Conservation (phyloP, 768 basidiomycete genomes). For the Gymnopilus junonius region DNA sequence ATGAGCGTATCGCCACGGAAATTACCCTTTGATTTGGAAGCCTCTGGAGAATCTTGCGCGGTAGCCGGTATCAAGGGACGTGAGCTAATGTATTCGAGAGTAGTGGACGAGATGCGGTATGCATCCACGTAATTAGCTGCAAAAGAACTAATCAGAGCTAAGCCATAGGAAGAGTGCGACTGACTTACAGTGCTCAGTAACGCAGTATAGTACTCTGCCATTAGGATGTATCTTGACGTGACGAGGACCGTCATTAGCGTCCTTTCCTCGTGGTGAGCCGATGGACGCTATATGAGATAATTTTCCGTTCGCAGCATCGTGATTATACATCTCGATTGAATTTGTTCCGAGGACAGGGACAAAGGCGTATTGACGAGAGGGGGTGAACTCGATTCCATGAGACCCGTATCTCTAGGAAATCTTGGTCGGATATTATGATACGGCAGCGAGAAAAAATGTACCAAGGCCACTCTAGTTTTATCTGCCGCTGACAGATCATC, state of each 20-base stretch:
- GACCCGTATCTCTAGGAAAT: conserved; percentile 49
- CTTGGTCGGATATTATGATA: not conserved
- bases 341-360: conserved; percentile 54
- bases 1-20: conserved; percentile 53
- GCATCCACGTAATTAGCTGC: conserved; percentile 52
- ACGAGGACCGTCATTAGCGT: conserved; percentile 49
- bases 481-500: conserved; percentile 48
- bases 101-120: conserved; percentile 40
- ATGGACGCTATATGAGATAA: conserved; percentile 42
- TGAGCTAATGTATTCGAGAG: conserved; percentile 34
- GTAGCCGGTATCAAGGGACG: conserved; percentile 36
- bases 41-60: not conserved
- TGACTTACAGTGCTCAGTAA: conserved; percentile 55
- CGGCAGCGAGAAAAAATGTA: conserved; percentile 23
- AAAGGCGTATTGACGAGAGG: conserved; percentile 41
- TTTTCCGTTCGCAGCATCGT: conserved; percentile 33
- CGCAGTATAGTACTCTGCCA: conserved; percentile 52
- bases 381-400: conserved; percentile 54
- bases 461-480: conserved; percentile 54
- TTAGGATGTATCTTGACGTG: conserved; percentile 59
- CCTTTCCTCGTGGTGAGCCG: conserved; percentile 41
- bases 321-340: conserved; percentile 50
- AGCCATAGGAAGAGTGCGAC: not conserved
- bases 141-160: not conserved
- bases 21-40: conserved; percentile 11